Percentiles rank a stretch among this genome's conserved stretches.
Evolutionary conservation across 768 basidiomycete genomes (phyloP).

Genomic region (Arthromyces matolae): DNA sequence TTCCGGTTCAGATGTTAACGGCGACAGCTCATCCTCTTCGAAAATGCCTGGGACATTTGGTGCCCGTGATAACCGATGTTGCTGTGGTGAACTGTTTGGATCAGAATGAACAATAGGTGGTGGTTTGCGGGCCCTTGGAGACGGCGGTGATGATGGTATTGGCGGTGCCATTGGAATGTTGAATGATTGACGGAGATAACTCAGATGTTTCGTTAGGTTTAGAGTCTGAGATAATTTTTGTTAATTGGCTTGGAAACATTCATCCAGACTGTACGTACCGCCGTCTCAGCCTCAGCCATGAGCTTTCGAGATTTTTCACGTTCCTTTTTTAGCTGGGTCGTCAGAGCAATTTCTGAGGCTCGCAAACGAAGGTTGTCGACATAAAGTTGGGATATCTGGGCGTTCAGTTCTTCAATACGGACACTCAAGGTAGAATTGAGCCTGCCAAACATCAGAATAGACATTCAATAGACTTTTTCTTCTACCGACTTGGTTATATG

Average conservation of each 20-base stretch:
- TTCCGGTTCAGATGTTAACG: constrained; percentile 43
- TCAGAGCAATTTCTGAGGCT: constrained; percentile 74
- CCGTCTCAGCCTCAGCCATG: constrained; percentile 69
- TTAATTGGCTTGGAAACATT: constrained; percentile 10
- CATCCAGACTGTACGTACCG: constrained; percentile 40
- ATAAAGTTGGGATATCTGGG: constrained; percentile 77
- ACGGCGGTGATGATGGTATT: constrained; percentile 42
- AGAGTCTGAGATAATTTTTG: constrained; percentile 38
- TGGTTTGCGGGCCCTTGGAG: constrained; percentile 50
- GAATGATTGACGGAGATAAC: constrained; percentile 60
- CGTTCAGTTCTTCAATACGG: constrained; percentile 80
- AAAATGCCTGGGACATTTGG: constrained; percentile 64
- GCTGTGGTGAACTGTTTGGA: constrained; percentile 39
- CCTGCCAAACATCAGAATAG: constrained; percentile 32
- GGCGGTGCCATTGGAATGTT: constrained; percentile 34
- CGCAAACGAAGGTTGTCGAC: constrained; percentile 81
- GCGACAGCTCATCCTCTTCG: constrained; percentile 61
- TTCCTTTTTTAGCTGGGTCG: constrained; percentile 75
- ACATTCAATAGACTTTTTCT: neutral
- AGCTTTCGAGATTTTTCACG: constrained; percentile 72
- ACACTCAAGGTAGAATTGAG: constrained; percentile 84
- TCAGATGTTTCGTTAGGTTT: constrained; percentile 62
- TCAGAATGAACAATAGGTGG: constrained; percentile 33
- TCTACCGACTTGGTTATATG: constrained; percentile 81
- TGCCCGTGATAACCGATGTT: constrained; percentile 56